A percentile compares a stretch with the other conserved stretches of the same genome.
These are phyloP conservation scores for Pythium folliculosum DNA, from an alignment of 352 stramenopile species.

Conservation along the genomic window DNA sequence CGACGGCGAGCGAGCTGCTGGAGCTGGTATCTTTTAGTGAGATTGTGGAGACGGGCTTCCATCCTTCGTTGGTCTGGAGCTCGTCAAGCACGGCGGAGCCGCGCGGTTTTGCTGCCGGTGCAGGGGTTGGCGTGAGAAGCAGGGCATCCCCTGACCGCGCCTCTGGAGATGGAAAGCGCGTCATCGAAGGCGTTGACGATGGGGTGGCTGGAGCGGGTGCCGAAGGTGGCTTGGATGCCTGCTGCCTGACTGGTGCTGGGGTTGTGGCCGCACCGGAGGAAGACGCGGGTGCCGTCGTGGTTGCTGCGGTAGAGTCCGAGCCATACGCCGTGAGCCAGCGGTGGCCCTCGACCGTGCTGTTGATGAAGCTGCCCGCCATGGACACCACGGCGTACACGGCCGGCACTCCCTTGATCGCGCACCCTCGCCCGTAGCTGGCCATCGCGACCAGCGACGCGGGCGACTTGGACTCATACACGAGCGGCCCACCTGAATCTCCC, in stretches of 20 bases:
- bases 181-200: not conserved
- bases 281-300: not conserved
- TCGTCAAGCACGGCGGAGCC: constrained; percentile 15
- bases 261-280: not conserved
- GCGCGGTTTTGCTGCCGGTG: not conserved
- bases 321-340: constrained; percentile 24
- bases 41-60: constrained; percentile 19
- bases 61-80: constrained; percentile 24
- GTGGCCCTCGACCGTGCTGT: constrained; percentile 28
- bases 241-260: not conserved
- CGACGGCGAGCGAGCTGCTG: constrained; percentile 20
- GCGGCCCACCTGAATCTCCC: constrained; percentile 42
- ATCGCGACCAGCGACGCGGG: constrained; percentile 29
- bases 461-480: constrained; percentile 23
- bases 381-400: constrained; percentile 39
- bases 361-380: constrained; percentile 34
- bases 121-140: not conserved
- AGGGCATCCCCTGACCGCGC: not conserved
- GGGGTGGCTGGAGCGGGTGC: not conserved
- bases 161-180: not conserved
- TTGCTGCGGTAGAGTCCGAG: not conserved
- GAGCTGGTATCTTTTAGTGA: constrained; percentile 5
- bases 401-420: constrained; percentile 32
- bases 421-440: constrained; percentile 41
- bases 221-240: not conserved